Base-by-base conservation (phyloP, 768 basidiomycete species). In the Amanita thiersii region DNA sequence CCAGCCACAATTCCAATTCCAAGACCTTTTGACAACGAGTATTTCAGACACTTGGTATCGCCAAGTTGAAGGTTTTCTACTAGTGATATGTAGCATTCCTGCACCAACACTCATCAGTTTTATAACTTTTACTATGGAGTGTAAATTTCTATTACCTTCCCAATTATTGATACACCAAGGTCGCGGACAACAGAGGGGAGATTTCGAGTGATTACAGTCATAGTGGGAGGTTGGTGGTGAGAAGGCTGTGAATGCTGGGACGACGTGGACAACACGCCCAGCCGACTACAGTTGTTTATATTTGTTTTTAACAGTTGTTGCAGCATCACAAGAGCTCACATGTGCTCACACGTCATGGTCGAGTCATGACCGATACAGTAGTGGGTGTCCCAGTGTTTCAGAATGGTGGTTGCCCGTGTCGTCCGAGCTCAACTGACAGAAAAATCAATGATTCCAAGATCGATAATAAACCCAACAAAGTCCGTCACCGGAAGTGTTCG, bases 1-100 rank as follows among this genome's bases (percentile, higher is more conserved):
- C 87, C 94, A 1, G 86, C 67, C 31, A 98, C 92, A 38, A 98
- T 93, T 0, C 84, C 94, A 11, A 99, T 63, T 0, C 96, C 93
- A 5, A 99, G 66, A 0, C 81, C 92, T 57, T 98, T 98, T 2
- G 92, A 96, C 40, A 96, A 58, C 1, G 89, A 76, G 60, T 90
- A 89, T 62, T 92, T 92, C 56, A 98, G 68, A 61, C 96, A 99
- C 45, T 83, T 68, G 6, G 79, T 68, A 59, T 96, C 83, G 10
- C 52, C 47, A 14, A 96, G 50, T 59, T 96, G 64, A 43, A 94
- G 73, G 58, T 97, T 77, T 65, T 88, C 86, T 24, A 97, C 79
- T 14, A 97, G 77, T 44, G 86, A 83, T 32, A 73, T 70, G 66
- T 96, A 98, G 60, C 94, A 98, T 75, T 86, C 75, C 90, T 93